phyloP scores from a whole-genome alignment of 768 basidiomycete genomes.

The Lepiota venenata region DNA sequence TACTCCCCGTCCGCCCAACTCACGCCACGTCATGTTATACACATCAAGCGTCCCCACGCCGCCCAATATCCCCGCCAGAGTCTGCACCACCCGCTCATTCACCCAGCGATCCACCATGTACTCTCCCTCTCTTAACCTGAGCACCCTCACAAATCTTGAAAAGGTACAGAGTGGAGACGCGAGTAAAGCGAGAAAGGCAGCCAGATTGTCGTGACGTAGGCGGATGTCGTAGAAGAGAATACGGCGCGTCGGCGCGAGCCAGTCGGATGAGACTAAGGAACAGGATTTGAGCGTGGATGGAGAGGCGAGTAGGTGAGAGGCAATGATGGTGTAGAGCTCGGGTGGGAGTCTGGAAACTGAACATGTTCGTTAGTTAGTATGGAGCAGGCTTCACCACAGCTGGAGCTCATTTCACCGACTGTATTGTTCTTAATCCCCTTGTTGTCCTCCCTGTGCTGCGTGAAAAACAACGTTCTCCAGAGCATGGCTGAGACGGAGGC shows the following conservation, averaged over 20 bases:
- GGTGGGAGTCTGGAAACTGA: background rate
- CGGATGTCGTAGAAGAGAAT: background rate
- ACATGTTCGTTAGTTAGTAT: background rate
- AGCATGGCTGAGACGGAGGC: background rate
- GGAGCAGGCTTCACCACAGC: no score
- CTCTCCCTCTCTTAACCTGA: conserved; percentile 8
- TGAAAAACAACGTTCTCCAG: background rate
- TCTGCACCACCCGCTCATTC: background rate
- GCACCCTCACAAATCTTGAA: background rate
- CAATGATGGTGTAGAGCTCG: conserved; percentile 6
- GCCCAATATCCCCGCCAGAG: background rate
- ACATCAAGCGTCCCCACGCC: background rate
- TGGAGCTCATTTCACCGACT: no score
- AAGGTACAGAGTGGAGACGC: background rate
- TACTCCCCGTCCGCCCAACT: background rate
- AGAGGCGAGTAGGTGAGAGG: background rate
- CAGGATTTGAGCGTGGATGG: background rate
- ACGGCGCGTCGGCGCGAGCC: background rate
- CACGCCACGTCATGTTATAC: conserved; percentile 8
- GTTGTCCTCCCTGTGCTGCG: background rate
- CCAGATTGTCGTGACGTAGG: background rate
- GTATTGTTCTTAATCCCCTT: no score
- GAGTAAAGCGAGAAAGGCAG: background rate
- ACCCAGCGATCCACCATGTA: conserved; percentile 7
- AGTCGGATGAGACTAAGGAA: background rate